phyloP scores from a whole-genome alignment of 2,329 filamentous ascomycete genomes.

The Sclerotinia glacialis region DNA sequence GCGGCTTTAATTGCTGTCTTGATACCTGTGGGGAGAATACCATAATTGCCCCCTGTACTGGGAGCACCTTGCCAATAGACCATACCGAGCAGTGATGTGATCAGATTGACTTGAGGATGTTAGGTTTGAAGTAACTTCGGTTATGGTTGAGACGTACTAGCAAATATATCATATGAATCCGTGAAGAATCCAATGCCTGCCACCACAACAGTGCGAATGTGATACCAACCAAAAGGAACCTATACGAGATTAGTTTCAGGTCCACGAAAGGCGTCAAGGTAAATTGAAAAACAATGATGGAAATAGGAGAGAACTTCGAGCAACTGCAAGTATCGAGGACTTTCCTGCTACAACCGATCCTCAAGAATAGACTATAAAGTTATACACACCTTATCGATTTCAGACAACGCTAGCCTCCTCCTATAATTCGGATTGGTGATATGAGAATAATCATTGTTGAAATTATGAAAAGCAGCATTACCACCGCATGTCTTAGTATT shows the following conservation, averaged over 20 bases:
- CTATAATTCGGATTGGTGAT: constrained; percentile 73
- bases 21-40: constrained; percentile 59
- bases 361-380: constrained; percentile 54
- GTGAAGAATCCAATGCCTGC: constrained; percentile 83
- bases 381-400: constrained; percentile 41
- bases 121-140: not conserved
- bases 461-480: constrained; percentile 71
- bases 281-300: not conserved
- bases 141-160: constrained; percentile 43
- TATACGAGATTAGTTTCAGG: not conserved
- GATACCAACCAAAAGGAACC: constrained; percentile 69
- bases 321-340: not conserved
- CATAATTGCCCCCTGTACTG: constrained; percentile 49
- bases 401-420: constrained; percentile 69
- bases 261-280: not conserved
- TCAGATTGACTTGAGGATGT: constrained; percentile 54
- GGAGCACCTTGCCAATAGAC: constrained; percentile 65
- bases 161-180: constrained; percentile 79
- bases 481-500: constrained; percentile 52
- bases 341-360: not conserved
- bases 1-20: constrained; percentile 79
- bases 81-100: constrained; percentile 68
- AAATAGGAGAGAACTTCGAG: constrained; percentile 21
- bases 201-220: constrained; percentile 70
- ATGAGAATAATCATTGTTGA: constrained; percentile 52